Conservation (phyloP, 169 alveolate genomes). For the Amoebophrya sp. region DNA sequence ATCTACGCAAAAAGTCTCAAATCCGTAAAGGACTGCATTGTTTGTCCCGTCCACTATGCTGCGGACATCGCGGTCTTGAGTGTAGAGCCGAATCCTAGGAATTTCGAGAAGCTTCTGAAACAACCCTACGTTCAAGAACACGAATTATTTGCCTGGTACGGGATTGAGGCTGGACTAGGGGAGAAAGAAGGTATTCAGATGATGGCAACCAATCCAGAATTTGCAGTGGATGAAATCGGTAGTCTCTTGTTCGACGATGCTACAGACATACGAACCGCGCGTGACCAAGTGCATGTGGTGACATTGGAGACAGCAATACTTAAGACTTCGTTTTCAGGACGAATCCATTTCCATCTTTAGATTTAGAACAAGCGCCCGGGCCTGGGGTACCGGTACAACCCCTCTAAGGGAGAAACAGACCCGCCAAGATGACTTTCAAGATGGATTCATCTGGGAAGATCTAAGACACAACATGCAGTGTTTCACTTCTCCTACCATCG, state of each 20-base stretch:
- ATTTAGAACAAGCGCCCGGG: too few species aligned
- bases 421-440: too few species aligned
- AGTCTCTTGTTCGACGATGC: not conserved
- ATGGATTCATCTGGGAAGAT: too few species aligned
- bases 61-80: conserved; percentile 4
- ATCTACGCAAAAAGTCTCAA: not conserved
- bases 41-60: not conserved
- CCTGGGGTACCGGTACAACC: too few species aligned
- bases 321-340: too few species aligned
- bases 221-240: conserved; percentile 2
- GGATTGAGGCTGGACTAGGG: not conserved
- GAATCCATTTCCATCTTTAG: too few species aligned
- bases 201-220: not conserved
- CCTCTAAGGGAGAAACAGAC: too few species aligned
- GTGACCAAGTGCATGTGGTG: not conserved
- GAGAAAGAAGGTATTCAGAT: not conserved
- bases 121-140: not conserved
- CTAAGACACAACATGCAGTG: not conserved
- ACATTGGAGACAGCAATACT: not conserved
- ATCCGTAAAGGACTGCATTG: not conserved
- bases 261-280: not conserved
- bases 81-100: not conserved
- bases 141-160: not conserved
- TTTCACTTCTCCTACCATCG: not conserved
- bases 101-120: not conserved